Percentiles rank a stretch among this genome's conserved stretches.
phyloP scores from a whole-genome alignment of 176 grass and related monocot genomes.

The Tillandsia leiboldiana region DNA sequence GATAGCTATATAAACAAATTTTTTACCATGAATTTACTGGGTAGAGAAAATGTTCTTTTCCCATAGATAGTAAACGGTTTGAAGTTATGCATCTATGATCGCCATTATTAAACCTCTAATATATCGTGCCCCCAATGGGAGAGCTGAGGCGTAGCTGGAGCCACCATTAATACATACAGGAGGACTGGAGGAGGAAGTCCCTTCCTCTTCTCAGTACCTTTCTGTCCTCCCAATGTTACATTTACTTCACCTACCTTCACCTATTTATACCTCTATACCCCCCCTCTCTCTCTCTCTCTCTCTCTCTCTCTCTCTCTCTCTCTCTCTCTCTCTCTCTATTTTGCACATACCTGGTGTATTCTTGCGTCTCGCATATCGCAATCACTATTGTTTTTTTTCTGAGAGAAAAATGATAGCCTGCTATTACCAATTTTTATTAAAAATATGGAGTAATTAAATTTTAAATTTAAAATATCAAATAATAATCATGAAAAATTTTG shows the following conservation, averaged over 20 bases:
- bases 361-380: not conserved
- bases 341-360: not conserved
- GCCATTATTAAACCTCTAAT: not conserved
- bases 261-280: not conserved
- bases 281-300: conserved; percentile 12
- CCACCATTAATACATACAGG: not conserved
- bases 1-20: too few species aligned
- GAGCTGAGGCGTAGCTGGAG: not conserved
- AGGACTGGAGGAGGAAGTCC: not conserved
- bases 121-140: not conserved
- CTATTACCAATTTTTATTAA: too few species aligned
- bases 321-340: conserved; percentile 5
- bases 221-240: conserved; percentile 4
- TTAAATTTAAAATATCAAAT: too few species aligned
- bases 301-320: conserved; percentile 11
- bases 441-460: too few species aligned
- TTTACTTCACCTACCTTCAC: not conserved
- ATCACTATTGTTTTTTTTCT: too few species aligned
- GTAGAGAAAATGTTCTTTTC: too few species aligned
- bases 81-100: not conserved
- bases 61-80: too few species aligned
- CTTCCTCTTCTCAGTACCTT: not conserved
- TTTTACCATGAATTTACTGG: too few species aligned
- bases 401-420: too few species aligned
- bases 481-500: too few species aligned